phyloP scores from a whole-genome alignment of 192 early-diverging fungal genomes.

The Coemansia sp. region DNA sequence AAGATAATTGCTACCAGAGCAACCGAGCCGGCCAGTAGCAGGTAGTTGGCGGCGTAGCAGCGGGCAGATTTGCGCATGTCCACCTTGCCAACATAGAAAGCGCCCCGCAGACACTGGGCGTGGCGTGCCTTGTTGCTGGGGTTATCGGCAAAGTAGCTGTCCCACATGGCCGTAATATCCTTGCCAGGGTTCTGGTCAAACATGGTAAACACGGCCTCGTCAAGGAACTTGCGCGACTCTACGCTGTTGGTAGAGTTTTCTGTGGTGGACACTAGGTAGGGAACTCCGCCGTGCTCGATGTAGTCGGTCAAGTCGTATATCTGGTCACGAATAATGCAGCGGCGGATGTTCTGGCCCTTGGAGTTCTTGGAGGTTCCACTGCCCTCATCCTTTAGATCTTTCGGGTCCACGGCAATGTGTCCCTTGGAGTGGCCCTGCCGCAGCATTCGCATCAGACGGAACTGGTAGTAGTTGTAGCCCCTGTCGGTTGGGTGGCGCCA shows the following conservation, averaged over 20 bases:
- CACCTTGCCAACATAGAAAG: constrained; percentile 84
- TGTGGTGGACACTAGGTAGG: constrained; percentile 49
- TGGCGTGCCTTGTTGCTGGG: constrained; percentile 52
- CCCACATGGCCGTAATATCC: constrained; percentile 65
- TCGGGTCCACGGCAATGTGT: constrained; percentile 62
- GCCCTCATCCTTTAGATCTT: constrained; percentile 58
- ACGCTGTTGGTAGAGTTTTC: constrained; percentile 44
- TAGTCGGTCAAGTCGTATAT: constrained; percentile 75
- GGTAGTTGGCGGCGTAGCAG: constrained; percentile 82
- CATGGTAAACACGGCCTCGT: constrained; percentile 59
- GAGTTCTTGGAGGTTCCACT: constrained; percentile 42
- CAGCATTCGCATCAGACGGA: constrained; percentile 60
- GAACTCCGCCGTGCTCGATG: constrained; percentile 50
- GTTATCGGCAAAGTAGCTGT: constrained; percentile 54
- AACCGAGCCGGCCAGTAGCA: constrained; percentile 77
- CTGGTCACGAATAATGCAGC: constrained; percentile 67
- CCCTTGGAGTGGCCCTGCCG: constrained; percentile 66
- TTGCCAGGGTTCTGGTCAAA: constrained; percentile 63
- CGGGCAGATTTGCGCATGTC: constrained; percentile 78
- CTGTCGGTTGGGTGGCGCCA: constrained; percentile 58
- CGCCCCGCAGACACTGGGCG: constrained; percentile 74
- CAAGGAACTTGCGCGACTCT: constrained; percentile 58
- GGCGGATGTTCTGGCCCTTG: constrained; percentile 44
- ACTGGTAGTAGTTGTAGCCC: constrained; percentile 68
- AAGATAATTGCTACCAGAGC: constrained; percentile 82